phyloP scores from a whole-genome alignment of 2,329 filamentous ascomycete genomes.

The Xylaria digitata region DNA sequence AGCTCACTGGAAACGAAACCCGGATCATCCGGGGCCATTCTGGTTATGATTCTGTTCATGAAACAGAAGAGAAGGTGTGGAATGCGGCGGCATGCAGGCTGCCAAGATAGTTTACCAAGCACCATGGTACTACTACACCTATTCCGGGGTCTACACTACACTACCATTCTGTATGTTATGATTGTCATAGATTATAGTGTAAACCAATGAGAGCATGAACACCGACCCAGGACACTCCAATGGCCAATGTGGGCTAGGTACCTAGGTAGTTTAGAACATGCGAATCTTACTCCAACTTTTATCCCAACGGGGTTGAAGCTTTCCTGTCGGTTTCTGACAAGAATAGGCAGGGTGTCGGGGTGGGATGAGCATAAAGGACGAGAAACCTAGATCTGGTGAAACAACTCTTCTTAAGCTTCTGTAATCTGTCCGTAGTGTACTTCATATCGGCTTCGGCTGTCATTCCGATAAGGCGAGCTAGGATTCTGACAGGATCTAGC shows the following conservation, averaged over 20 bases:
- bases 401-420: too few relatives aligned
- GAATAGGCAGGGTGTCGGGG: too few relatives aligned
- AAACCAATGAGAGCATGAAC: constrained; percentile 13
- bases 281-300: too few relatives aligned
- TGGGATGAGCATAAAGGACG: too few relatives aligned
- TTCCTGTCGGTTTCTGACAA: background rate
- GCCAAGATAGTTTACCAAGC: constrained; percentile 15
- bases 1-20: background rate
- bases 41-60: background rate
- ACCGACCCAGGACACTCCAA: background rate
- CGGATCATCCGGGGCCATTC: background rate
- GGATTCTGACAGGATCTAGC: background rate
- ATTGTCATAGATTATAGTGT: background rate
- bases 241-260: background rate
- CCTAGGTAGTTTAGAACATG: too few relatives aligned
- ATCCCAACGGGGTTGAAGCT: background rate
- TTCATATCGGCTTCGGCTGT: background rate
- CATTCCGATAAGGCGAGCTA: background rate
- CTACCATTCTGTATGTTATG: background rate
- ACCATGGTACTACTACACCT: background rate
- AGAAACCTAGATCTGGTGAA: too few relatives aligned
- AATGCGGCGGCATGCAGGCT: background rate
- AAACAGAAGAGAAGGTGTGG: background rate
- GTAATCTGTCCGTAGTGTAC: background rate
- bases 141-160: too few relatives aligned